phyloP scores from a whole-genome alignment of 2,329 filamentous ascomycete genomes.

The Ophiostoma australiae region DNA sequence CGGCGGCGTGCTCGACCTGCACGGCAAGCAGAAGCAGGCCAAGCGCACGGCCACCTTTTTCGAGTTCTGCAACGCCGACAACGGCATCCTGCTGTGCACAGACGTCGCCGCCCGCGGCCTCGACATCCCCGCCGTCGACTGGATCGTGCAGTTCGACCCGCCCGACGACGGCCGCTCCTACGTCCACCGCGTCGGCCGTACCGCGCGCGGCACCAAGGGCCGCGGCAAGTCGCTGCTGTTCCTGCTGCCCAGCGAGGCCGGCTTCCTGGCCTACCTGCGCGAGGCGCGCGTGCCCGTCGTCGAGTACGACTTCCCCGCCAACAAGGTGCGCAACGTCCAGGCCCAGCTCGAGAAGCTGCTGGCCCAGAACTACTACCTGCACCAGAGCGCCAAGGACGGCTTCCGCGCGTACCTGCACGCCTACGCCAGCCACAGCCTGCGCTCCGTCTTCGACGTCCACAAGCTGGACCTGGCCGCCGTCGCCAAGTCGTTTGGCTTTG shows the following conservation, averaged over 20 bases:
- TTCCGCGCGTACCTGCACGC: slow-evolving; percentile 92
- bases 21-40: slow-evolving; percentile 91
- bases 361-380: slow-evolving; percentile 91
- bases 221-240: slow-evolving; percentile 91
- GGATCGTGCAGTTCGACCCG: slow-evolving; percentile 93
- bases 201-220: slow-evolving; percentile 74
- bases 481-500: slow-evolving; percentile 78
- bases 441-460: slow-evolving; percentile 79
- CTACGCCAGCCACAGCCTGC: slow-evolving; percentile 79
- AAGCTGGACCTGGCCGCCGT: slow-evolving; percentile 79
- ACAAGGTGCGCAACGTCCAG: slow-evolving; percentile 87
- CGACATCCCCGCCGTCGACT: slow-evolving; percentile 91
- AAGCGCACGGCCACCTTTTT: slow-evolving; percentile 99
- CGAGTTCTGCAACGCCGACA: slow-evolving; percentile 73
- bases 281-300: slow-evolving; percentile 87
- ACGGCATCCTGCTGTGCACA: slow-evolving; percentile 88
- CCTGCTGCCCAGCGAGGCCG: slow-evolving; percentile 84
- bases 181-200: slow-evolving; percentile 93
- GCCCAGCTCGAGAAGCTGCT: slow-evolving; percentile 92
- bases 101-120: slow-evolving; percentile 93
- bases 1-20: slow-evolving; percentile 64
- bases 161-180: slow-evolving; percentile 88
- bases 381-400: slow-evolving; percentile 73
- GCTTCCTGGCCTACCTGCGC: slow-evolving; percentile 87
- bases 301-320: slow-evolving; percentile 90